phyloP scores from a whole-genome alignment of 768 basidiomycete genomes.

The Crepidotus variabilis region DNA sequence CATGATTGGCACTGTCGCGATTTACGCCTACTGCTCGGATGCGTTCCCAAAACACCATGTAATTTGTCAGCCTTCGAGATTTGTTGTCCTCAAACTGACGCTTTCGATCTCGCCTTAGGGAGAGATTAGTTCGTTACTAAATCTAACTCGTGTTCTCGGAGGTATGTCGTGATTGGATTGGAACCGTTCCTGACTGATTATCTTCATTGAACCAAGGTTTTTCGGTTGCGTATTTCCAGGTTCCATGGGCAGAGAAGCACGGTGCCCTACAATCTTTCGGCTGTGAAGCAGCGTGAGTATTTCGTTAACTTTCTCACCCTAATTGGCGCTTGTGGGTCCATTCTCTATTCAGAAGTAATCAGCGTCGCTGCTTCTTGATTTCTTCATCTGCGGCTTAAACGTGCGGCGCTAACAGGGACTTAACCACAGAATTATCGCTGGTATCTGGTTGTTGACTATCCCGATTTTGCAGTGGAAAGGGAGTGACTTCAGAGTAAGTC shows the following conservation, averaged over 20 bases:
- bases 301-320: neutral
- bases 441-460: constrained; percentile 46
- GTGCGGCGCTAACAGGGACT: too few relatives aligned
- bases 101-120: constrained; percentile 31
- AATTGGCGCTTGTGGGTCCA: too few relatives aligned
- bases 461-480: constrained; percentile 52
- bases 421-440: constrained; percentile 40
- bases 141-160: constrained; percentile 51
- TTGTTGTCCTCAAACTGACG: too few relatives aligned
- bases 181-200: constrained; percentile 1
- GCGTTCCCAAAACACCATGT: constrained; percentile 30
- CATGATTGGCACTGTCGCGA: constrained; percentile 60
- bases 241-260: constrained; percentile 57
- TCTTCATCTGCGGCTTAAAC: too few relatives aligned
- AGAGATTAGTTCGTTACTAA: constrained; percentile 60
- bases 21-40: constrained; percentile 41
- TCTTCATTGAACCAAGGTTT: constrained; percentile 33
- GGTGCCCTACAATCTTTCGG: constrained; percentile 64
- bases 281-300: constrained; percentile 54
- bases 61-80: constrained; percentile 18
- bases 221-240: constrained; percentile 63
- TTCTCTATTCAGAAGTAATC: too few relatives aligned
- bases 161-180: constrained; percentile 21
- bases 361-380: too few relatives aligned
- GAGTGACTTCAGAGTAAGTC: constrained; percentile 37